Conservation (phyloP, 1,284 basidiomycete species). For the Sporisorium sorghi region DNA sequence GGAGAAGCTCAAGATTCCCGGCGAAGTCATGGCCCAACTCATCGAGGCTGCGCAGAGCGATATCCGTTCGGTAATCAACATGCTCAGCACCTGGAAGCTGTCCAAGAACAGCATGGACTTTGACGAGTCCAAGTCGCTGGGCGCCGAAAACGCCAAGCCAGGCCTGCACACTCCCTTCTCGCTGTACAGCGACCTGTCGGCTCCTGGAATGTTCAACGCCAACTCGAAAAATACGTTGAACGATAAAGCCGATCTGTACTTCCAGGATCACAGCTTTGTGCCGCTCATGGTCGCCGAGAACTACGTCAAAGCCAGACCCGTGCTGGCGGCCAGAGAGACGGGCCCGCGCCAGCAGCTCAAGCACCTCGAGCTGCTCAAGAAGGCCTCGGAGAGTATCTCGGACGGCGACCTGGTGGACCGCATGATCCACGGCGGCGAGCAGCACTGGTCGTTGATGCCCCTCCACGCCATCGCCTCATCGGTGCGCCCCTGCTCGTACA, state of each 20-base stretch:
- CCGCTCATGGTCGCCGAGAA: conserved; percentile 85
- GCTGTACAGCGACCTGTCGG: conserved; percentile 76
- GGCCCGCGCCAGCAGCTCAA: conserved; percentile 71
- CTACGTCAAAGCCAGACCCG: conserved; percentile 75
- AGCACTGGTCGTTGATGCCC: conserved; percentile 96
- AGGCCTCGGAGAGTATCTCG: conserved; percentile 89
- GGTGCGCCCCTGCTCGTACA: conserved; percentile 73
- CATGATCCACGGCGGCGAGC: conserved; percentile 86
- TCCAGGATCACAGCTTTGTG: conserved; percentile 92
- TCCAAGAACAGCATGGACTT: conserved; percentile 60
- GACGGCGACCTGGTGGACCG: conserved; percentile 94
- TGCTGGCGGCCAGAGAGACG: conserved; percentile 70
- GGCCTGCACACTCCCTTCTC: conserved; percentile 78
- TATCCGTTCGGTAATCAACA: conserved; percentile 95
- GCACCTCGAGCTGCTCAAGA: conserved; percentile 78
- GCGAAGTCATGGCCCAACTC: conserved; percentile 91
- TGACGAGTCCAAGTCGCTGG: conserved; percentile 81
- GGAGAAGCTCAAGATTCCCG: conserved; percentile 84
- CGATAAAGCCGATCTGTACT: conserved; percentile 96
- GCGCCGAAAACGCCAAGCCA: conserved; percentile 86
- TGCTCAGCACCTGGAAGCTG: conserved; percentile 91
- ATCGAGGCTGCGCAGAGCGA: conserved; percentile 89
- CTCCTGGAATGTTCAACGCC: conserved; percentile 86
- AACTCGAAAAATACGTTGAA: conserved; percentile 83
- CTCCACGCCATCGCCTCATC: conserved; percentile 90